These are phyloP conservation scores for Oryza meridionalis DNA, from an alignment of 176 grass and related monocot genomes.

Conservation along the genomic window DNA sequence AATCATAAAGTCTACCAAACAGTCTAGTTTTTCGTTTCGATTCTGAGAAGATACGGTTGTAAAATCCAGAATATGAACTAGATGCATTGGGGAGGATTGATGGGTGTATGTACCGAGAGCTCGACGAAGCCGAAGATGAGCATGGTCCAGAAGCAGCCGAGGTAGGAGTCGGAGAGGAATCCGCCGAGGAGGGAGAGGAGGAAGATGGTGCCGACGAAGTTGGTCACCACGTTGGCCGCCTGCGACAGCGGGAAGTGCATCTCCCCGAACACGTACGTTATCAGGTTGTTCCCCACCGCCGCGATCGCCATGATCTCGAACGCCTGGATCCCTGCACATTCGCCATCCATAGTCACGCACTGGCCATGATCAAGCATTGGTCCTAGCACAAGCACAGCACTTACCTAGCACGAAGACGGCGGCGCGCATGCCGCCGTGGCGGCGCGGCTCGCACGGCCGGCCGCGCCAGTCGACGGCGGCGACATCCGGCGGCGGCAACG, in stretches of 20 bases:
- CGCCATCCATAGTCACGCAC: neutral
- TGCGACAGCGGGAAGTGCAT: conserved; percentile 90
- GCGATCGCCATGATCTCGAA: conserved; percentile 99
- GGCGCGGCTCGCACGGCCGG: conserved; percentile 57
- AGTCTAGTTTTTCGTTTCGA: no score
- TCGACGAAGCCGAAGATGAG: conserved; percentile 96
- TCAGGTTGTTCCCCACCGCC: conserved; percentile 96
- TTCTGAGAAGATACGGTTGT: no score
- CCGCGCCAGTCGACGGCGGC: conserved; percentile 77
- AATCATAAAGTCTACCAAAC: no score
- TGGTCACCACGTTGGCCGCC: conserved; percentile 89
- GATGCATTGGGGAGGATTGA: neutral
- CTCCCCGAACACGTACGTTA: conserved; percentile 99
- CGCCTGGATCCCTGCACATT: conserved; percentile 70
- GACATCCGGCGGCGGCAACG: conserved; percentile 24
- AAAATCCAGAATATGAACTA: no score
- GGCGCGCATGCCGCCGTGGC: conserved; percentile 90
- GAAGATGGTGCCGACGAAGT: conserved; percentile 97
- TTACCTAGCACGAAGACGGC: conserved; percentile 88
- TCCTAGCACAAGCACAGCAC: neutral
- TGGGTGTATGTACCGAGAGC: conserved; percentile 62
- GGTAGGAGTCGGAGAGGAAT: conserved; percentile 93
- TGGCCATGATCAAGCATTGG: conserved; percentile 1
- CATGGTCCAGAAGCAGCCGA: conserved; percentile 97
- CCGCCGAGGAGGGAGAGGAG: conserved; percentile 84